Evolutionary conservation across 345 rosid genomes (phyloP).

Genomic region (Eucalyptus coolabah): DNA sequence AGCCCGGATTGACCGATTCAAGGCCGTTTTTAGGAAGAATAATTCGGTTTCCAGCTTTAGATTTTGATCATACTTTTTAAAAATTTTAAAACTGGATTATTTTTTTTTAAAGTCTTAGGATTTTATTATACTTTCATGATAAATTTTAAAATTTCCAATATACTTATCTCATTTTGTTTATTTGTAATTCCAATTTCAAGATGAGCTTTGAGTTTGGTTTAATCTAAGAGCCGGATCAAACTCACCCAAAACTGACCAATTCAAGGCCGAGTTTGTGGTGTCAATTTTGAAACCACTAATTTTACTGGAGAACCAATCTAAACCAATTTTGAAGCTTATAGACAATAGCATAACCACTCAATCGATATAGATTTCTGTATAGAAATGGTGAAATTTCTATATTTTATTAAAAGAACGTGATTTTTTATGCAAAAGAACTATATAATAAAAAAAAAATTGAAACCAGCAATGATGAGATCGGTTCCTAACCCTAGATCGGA

Average conservation of each 20-base stretch:
- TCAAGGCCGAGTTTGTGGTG: neutral
- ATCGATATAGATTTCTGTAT: fast-evolving
- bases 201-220: fast-evolving
- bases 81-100: too few species aligned
- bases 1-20: neutral
- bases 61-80: too few species aligned
- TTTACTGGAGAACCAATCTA: neutral
- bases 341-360: fast-evolving
- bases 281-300: neutral
- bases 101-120: fast-evolving
- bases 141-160: too few species aligned
- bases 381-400: neutral
- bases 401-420: neutral
- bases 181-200: fast-evolving
- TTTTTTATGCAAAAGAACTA: neutral
- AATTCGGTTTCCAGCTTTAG: fast-evolving
- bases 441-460: neutral
- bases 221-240: fast-evolving
- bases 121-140: fast-evolving
- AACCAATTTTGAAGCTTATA: neutral
- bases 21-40: neutral
- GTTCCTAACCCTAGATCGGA: fast-evolving
- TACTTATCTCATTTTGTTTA: too few species aligned
- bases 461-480: neutral
- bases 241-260: fast-evolving